Base-by-base conservation (phyloP, 169 alveolate genomes). In the Plasmodium fragile region DNA sequence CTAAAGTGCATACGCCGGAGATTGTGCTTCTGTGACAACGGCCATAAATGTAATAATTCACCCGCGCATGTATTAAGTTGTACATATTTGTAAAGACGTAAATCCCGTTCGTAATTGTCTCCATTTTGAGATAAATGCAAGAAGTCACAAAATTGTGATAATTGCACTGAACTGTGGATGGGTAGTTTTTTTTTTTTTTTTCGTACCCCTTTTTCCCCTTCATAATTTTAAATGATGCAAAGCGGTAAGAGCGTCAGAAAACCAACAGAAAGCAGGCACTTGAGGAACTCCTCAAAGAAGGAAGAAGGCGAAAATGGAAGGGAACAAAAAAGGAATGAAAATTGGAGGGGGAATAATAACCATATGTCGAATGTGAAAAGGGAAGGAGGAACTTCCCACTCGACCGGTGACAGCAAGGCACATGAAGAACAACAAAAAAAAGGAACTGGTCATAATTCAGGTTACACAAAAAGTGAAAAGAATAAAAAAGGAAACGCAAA, bases 281-380 rank as follows among this genome's bases (percentile, higher is more conserved):
- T 32, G 28, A 79, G 81, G 71, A 7, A 78, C 69, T 36, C 22
- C 32, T 71, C 32, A 89, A 79, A 89, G 71, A 70, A 59, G 10
- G 82, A 36, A 13, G 89, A 65, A 77, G 70, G 70, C 18, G 39
- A 25, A 45, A 22, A 34, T 59, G 32, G 18, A 5, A 78, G 69
- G 30, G 83, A 87, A 39, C 82, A 79, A 13, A 34, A 69, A 65
- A 34, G 36, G 28, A 83, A 39, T 72, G 78, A 71, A 82, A 82
- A 59, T 45, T 18, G 72, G 45, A 65, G 41, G 75, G 75, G 75
- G 10, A 82, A 82, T 65, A 30, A n/a, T 25, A 32, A 25, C 52
- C 10, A 82, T 16, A 69, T 53, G 71, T 4, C 30, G 16, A 41
- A 69, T 30, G 45, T 36, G 72, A 82, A 82, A 82, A 82, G 49